These are phyloP conservation scores for Myxozyma mucilagina DNA, from an alignment of 805 yeast genomes.

Conservation along the genomic window DNA sequence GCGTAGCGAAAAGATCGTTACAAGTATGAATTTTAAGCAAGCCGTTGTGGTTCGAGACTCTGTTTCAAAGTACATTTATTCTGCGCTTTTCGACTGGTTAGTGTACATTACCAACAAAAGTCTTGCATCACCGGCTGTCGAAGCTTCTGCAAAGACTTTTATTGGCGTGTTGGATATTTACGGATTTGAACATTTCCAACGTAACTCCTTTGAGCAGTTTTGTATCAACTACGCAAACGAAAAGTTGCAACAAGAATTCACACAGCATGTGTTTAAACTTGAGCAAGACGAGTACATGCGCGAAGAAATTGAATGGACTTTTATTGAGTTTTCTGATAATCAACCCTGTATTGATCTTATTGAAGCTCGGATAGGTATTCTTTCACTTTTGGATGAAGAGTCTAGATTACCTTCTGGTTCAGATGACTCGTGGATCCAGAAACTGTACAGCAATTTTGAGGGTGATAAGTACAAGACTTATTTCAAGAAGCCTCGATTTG, in stretches of 20 bases:
- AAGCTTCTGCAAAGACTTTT: constrained; percentile 61
- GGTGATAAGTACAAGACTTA: constrained; percentile 52
- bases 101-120: constrained; percentile 80
- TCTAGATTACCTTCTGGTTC: constrained; percentile 91
- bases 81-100: constrained; percentile 93
- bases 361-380: constrained; percentile 83
- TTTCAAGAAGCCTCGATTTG: constrained; percentile 91
- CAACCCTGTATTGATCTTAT: constrained; percentile 94
- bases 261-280: constrained; percentile 93
- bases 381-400: constrained; percentile 90
- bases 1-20: constrained; percentile 86
- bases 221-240: constrained; percentile 97
- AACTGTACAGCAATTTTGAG: constrained; percentile 81
- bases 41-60: constrained; percentile 93
- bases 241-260: constrained; percentile 94
- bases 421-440: constrained; percentile 88
- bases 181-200: constrained; percentile 94
- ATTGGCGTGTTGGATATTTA: constrained; percentile 97
- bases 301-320: constrained; percentile 95
- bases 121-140: constrained; percentile 72
- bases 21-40: constrained; percentile 78
- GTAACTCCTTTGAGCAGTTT: constrained; percentile 93
- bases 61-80: constrained; percentile 90
- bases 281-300: constrained; percentile 93
- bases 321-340: constrained; percentile 92